Base-by-base conservation (phyloP, 805 yeast species). In the Crinitomyces ghanaensis region DNA sequence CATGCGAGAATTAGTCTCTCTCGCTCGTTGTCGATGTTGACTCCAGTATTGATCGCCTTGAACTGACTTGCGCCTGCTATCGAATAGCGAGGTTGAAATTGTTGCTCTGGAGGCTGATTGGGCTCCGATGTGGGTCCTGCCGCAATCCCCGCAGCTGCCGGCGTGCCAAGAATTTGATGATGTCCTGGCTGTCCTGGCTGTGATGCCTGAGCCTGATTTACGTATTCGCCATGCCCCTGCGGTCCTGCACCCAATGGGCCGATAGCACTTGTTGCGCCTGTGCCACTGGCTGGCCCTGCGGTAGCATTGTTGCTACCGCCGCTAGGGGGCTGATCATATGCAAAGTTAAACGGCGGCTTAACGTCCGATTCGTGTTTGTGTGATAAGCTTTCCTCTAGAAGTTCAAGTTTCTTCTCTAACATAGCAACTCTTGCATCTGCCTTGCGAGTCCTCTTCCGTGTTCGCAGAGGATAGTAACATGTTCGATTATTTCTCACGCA, bases 391-490 rank as follows among this genome's bases (percentile, higher is more conserved):
- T 37, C 43, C 6, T 44, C 46, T 13, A 50, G 41, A 11, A 39
- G 44, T 25, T 46, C 48, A 12, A 53, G 44, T 37, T 49, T 59
- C 35, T 45, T 42, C 38, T 49, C 63, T 30, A 53, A 42, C 33
- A 48, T 62, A 16, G 54, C 54, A 19, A 53, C 53, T 46, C 35
- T 23, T 6, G 43, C 42, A 28, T 53, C 56, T 7, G 49, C 40
- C 54, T 62, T 43, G 62, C 51, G 40, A 62, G 57, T 42, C 44
- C 77, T 72, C 27, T 76, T 63, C 6, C 74, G 60, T 33, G 72
- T 79, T 12, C 70, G 66, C 11, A 71, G 49, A 43, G 81, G 84
- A 34, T 78, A 72, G 39, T 73, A 75, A 57, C 96, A 85, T 21
- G 54, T 54, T 41, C 74, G 64, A 26, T 68, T 66, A 19, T 77